Conservation (phyloP, 768 basidiomycete species). For the Megacollybia marginata region DNA sequence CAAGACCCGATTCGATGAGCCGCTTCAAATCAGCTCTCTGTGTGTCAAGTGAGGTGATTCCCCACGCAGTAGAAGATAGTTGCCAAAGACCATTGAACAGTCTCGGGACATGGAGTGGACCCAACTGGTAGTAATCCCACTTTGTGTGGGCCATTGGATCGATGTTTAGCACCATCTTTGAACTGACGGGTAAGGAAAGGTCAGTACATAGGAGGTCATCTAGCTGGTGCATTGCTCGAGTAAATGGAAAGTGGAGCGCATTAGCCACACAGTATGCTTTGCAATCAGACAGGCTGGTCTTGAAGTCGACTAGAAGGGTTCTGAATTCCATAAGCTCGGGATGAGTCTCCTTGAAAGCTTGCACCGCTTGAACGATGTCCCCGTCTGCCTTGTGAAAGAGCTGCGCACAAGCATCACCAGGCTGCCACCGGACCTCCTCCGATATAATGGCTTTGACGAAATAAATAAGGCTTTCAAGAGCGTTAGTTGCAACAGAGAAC, state of each 20-base stretch:
- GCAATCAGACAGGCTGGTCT: slow-evolving; percentile 1
- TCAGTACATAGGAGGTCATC: slow-evolving; percentile 2
- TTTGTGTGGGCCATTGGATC: not conserved
- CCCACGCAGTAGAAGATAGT: slow-evolving; percentile 55
- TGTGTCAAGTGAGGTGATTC: slow-evolving; percentile 27
- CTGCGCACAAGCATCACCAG: not conserved
- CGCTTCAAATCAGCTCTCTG: slow-evolving; percentile 1
- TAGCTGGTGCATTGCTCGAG: slow-evolving; percentile 7
- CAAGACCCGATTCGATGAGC: slow-evolving; percentile 3
- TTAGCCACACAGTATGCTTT: slow-evolving; percentile 2
- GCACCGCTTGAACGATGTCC: slow-evolving; percentile 10
- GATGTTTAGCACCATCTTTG: not conserved
- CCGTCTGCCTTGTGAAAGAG: slow-evolving; percentile 4
- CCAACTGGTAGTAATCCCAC: slow-evolving; percentile 21
- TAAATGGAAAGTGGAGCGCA: slow-evolving; percentile 5
- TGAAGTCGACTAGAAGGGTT: slow-evolving; percentile 3
- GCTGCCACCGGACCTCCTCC: slow-evolving; percentile 3
- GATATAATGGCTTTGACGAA: slow-evolving; percentile 5
- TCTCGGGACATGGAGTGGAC: slow-evolving; percentile 34
- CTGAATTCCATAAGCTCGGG: slow-evolving; percentile 1
- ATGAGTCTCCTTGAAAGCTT: slow-evolving; percentile 9
- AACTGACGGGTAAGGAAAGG: not conserved
- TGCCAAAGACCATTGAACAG: slow-evolving; percentile 56
- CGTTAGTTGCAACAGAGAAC: not conserved
- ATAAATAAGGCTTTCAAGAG: slow-evolving; percentile 6